Conservation (phyloP, 1,284 basidiomycete species). For the Malassezia cuniculi region DNA sequence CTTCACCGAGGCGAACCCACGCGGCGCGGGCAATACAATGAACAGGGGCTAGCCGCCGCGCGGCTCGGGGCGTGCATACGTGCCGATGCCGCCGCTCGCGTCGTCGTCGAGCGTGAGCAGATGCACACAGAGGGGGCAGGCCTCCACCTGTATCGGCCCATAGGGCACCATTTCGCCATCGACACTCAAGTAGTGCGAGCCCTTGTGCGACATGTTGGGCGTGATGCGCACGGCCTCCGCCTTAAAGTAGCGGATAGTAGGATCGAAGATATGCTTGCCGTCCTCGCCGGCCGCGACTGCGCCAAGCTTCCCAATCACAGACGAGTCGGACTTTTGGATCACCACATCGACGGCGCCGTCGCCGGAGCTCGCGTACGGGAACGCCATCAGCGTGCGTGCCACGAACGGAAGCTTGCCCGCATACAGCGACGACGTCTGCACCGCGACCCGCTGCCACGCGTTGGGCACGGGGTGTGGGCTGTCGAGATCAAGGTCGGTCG, state of each 20-base stretch:
- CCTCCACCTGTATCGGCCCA: slow-evolving; percentile 69
- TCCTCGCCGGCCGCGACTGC: slow-evolving; percentile 26
- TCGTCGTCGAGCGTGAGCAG: slow-evolving; percentile 9
- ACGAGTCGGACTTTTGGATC: slow-evolving; percentile 23
- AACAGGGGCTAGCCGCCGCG: slow-evolving; percentile 55
- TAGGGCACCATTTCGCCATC: slow-evolving; percentile 77
- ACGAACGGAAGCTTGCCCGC: slow-evolving; percentile 41
- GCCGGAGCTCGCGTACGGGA: slow-evolving; percentile 33
- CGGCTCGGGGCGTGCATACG: background rate
- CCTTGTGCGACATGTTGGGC: slow-evolving; percentile 24
- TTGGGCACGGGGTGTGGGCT: slow-evolving; percentile 1
- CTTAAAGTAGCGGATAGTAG: slow-evolving; percentile 31
- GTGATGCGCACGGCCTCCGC: slow-evolving; percentile 37
- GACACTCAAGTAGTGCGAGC: slow-evolving; percentile 44
- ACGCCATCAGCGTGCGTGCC: slow-evolving; percentile 37
- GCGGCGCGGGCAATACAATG: slow-evolving; percentile 84
- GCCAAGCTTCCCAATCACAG: slow-evolving; percentile 18
- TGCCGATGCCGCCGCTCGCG: slow-evolving; percentile 1
- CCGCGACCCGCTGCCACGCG: slow-evolving; percentile 23
- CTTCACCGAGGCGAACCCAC: slow-evolving; percentile 38
- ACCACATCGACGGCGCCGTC: slow-evolving; percentile 35
- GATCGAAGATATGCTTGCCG: slow-evolving; percentile 29
- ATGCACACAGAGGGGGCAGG: slow-evolving; percentile 34
- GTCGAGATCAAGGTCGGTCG: background rate
- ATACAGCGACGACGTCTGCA: slow-evolving; percentile 30